phyloP scores from a whole-genome alignment of 1,284 basidiomycete genomes.

The Xanthoconium separans region DNA sequence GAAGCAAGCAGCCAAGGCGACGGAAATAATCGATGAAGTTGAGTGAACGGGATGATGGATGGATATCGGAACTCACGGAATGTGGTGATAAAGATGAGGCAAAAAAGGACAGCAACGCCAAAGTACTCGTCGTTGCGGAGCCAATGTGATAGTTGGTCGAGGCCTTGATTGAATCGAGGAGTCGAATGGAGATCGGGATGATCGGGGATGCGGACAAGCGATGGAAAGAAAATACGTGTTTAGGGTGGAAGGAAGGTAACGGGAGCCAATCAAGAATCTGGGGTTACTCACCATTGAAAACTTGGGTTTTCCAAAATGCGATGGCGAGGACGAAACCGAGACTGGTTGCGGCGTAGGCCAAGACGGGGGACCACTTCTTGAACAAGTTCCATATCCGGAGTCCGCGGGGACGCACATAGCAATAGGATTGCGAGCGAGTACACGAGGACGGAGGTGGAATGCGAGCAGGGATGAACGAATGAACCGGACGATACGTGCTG shows the following conservation, averaged over 20 bases:
- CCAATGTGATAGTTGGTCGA: constrained; percentile 74
- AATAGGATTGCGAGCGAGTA: constrained; percentile 30
- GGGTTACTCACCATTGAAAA: constrained; percentile 61
- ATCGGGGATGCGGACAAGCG: background rate
- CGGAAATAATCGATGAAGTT: constrained; percentile 9
- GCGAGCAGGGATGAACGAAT: constrained; percentile 22
- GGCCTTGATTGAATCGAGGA: constrained; percentile 39
- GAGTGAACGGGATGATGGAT: background rate
- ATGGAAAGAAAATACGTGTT: constrained; percentile 5
- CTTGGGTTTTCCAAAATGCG: constrained; percentile 69
- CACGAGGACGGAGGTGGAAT: constrained; percentile 20
- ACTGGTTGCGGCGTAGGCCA: constrained; percentile 66
- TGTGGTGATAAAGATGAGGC: constrained; percentile 78
- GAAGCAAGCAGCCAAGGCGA: constrained; percentile 13
- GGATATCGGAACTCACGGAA: constrained; percentile 60
- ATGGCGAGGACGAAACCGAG: constrained; percentile 70
- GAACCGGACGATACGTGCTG: constrained; percentile 14
- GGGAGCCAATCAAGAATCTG: background rate
- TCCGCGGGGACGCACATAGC: constrained; percentile 48
- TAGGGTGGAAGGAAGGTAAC: background rate
- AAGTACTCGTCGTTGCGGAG: constrained; percentile 63
- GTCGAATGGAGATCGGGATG: background rate
- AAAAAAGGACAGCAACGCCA: constrained; percentile 72
- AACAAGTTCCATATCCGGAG: constrained; percentile 56
- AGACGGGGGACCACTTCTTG: constrained; percentile 70